A percentile compares a stretch with the other conserved stretches of the same genome.
phyloP scores from a whole-genome alignment of 2,329 filamentous ascomycete genomes.

The Aspergillus sojae region DNA sequence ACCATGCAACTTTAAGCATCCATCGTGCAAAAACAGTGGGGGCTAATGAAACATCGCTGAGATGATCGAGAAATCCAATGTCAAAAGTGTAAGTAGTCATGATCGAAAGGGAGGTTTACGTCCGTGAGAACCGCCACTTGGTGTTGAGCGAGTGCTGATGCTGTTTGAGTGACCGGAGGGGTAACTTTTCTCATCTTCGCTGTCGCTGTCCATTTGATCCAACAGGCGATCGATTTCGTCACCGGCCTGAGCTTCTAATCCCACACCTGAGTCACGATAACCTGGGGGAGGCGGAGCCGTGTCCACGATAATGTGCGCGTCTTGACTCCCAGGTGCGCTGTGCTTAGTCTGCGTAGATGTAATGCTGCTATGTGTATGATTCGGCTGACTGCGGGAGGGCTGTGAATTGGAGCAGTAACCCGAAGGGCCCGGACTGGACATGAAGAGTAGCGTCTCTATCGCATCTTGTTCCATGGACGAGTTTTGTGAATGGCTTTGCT shows the following conservation, averaged over 20 bases:
- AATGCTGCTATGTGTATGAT: conserved; percentile 26
- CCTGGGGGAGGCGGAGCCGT: conserved; percentile 4
- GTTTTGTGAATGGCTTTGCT: conserved; percentile 45
- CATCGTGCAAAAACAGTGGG: background rate
- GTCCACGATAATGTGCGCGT: conserved; percentile 21
- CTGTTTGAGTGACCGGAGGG: conserved; percentile 3
- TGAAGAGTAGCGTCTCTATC: conserved; percentile 54
- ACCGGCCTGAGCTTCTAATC: conserved; percentile 37
- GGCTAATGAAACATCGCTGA: background rate
- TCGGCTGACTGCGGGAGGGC: conserved; percentile 29
- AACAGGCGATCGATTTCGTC: conserved; percentile 46
- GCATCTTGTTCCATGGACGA: conserved; percentile 54
- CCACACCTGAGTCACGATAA: conserved; percentile 16
- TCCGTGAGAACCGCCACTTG: background rate
- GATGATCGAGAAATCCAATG: background rate
- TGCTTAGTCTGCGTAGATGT: conserved; percentile 1
- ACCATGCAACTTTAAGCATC: background rate
- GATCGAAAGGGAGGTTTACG: background rate
- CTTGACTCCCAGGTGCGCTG: conserved; percentile 15
- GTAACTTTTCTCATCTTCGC: conserved; percentile 33
- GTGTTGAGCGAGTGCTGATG: background rate
- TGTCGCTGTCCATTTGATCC: conserved; percentile 45
- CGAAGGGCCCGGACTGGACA: conserved; percentile 54
- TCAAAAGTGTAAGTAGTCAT: background rate
- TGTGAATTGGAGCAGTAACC: conserved; percentile 45